Conservation (phyloP, 495 filamentous ascomycete species). For the Neurospora sp. region DNA sequence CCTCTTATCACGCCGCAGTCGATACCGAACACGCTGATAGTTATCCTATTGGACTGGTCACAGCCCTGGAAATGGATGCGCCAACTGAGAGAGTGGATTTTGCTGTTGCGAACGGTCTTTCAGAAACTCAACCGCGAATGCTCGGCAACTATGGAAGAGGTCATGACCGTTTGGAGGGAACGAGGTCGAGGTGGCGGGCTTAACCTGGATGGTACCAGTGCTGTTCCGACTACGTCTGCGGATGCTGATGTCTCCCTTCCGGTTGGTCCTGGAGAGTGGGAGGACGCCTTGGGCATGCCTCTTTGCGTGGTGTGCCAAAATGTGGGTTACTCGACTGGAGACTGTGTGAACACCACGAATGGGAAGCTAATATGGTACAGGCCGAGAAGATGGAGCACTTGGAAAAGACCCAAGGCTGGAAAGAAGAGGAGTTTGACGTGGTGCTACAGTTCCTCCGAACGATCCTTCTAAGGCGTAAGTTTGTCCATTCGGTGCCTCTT, state of each 20-base stretch:
- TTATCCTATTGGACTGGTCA: conserved; percentile 85
- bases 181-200: conserved; percentile 42
- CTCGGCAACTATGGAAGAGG: conserved; percentile 74
- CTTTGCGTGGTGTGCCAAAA: conserved; percentile 91
- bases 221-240: conserved; percentile 25
- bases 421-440: conserved; percentile 88
- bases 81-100: conserved; percentile 78
- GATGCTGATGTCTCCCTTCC: conserved; percentile 61
- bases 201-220: conserved; percentile 37
- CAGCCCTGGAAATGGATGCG: conserved; percentile 88
- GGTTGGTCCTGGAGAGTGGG: conserved; percentile 86
- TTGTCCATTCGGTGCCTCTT: not conserved
- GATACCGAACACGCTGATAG: conserved; percentile 76
- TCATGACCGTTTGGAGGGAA: conserved; percentile 55
- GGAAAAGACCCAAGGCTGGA: conserved; percentile 81
- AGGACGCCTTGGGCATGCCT: conserved; percentile 79
- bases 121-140: conserved; percentile 63
- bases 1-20: conserved; percentile 79
- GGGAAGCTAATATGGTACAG: conserved; percentile 34
- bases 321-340: conserved; percentile 37
- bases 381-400: conserved; percentile 81
- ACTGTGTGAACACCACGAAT: not conserved
- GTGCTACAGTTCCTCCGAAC: conserved; percentile 83
- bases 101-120: conserved; percentile 65
- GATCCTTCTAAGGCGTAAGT: conserved; percentile 72